Evolutionary conservation across 352 stramenopile species (phyloP).

Genomic region (Pythium apleroticum): DNA sequence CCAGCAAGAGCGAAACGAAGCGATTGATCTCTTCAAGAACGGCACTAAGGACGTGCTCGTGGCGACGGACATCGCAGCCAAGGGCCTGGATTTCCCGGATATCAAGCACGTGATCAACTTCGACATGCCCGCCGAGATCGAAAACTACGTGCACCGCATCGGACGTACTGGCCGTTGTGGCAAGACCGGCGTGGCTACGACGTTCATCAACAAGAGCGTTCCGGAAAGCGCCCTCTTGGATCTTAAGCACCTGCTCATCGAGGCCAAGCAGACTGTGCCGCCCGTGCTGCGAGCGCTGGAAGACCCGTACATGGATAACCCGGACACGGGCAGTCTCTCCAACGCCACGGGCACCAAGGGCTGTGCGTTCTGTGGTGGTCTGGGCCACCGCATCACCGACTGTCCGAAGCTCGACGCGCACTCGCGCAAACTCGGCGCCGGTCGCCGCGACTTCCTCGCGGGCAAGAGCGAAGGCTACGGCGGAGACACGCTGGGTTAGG

Average conservation of each 20-base stretch:
- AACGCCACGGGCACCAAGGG: conserved; percentile 89
- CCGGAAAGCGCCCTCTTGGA: conserved; percentile 96
- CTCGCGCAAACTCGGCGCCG: conserved; percentile 92
- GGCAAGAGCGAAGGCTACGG: conserved; percentile 92
- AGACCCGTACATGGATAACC: conserved; percentile 92
- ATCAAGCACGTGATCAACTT: conserved; percentile 99
- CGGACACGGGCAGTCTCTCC: conserved; percentile 39
- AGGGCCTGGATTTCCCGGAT: conserved; percentile 98
- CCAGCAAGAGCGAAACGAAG: conserved; percentile 97
- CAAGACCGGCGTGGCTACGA: conserved; percentile 98
- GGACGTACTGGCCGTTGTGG: conserved; percentile 97
- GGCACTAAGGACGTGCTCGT: conserved; percentile 97
- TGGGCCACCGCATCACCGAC: conserved; percentile 98
- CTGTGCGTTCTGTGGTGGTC: conserved; percentile 98
- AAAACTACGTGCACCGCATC: conserved; percentile 99
- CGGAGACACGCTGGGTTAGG: conserved; percentile 88
- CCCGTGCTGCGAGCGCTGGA: conserved; percentile 97
- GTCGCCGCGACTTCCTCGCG: conserved; percentile 93
- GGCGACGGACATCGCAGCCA: conserved; percentile 97
- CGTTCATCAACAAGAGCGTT: conserved; percentile 98
- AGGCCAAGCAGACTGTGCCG: conserved; percentile 98
- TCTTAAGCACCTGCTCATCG: conserved; percentile 98
- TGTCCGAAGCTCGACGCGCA: conserved; percentile 99
- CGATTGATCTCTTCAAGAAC: conserved; percentile 94
- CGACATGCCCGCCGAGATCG: conserved; percentile 99